Evolutionary conservation across 2,329 filamentous ascomycete species (phyloP), one percentile per base, ranked within the genome.

Genomic region (Alternaria novae-zelandiae): DNA sequence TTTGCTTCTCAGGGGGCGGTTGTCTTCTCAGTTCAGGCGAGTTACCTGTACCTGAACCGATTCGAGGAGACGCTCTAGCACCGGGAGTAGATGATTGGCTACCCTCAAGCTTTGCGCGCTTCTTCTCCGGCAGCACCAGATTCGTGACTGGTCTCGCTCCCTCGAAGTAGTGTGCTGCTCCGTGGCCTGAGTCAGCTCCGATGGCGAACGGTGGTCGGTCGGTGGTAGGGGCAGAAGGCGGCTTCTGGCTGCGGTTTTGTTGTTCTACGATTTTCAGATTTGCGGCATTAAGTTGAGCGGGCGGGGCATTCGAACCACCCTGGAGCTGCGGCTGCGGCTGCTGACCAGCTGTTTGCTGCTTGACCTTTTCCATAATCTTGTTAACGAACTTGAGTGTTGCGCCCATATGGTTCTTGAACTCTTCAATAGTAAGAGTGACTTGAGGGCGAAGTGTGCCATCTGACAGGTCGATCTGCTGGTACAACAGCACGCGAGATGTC

Each of bases 51-150:
- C 70, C 74, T 32, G 70, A 68, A 30, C 64, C 59, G 28, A 82
- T 68, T 50, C 75, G 78, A 23, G 82, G 83, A 53, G 82, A 84
- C 6, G 76, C 72, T 47, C 75, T 78, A 8, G 77, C 71, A 44
- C 71, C 78, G 26, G 82, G 81, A 3, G 83, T 84, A 5, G 81
- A 81, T 1, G 74, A 77, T 45, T 80, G 77, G 60, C 79, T 83
- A 30, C 73, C 77, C 15, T 80, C 81, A 32, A 81, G 75, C 80
- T 87, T 88, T 57, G 83, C 82, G 70, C 83, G 86, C 80, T 89
- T 90, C 59, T 82, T 81, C 3, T 84, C 82, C 17, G 87, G 88
- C 23, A 89, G 77, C 50, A 87, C 85, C 50, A 90, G 81, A 66
- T 88, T 86, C 54, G 84, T 86, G 53, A 89, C 82, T 54, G 83